Evolutionary conservation across 2,329 filamentous ascomycete species (phyloP), one percentile per base, ranked within the genome.

Genomic region (Curvularia hawaiiensis): DNA sequence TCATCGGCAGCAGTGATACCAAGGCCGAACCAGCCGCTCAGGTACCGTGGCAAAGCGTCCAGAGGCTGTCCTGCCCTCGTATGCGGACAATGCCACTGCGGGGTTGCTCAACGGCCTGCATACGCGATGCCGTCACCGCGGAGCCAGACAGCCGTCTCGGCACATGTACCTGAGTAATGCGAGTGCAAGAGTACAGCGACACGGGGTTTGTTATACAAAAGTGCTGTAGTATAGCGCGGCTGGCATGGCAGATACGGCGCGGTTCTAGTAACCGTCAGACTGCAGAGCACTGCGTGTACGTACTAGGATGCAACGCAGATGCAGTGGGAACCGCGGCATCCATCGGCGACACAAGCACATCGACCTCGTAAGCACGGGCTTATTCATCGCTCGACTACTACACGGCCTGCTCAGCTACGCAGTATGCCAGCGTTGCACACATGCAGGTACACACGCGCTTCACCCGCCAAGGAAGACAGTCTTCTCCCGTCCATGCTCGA

Each of bases 91-190:
- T 49, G 30, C 49, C 43, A 38, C 43, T 58, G 52, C 55, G 52
- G 55, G 51, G 52, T 49, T 30, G 45, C 44, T 50, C 33, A 12
- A 24, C 6, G 10, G 22, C 5, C 40, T 43, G 40, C 40, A 43
- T 43, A 38, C 30, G 33, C 50, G 52, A 54, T 58, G 52, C 44
- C 58, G 50, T 60, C 49, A 57, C 46, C 49, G 49, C 49, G 51
- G 59, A 59, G 48, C 47, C 54, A 49, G 56, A 51, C 9, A 38
- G 9, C 48, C 18, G 24, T 38, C 41, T 51, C 53, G 58, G 54
- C 46, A 60, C 50, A 54, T 52, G 40, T 28, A 9, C 12, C 48
- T 24, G 33, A 41, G 51, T 45, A 53, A 53, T 50, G 26, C 28
- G 44, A 14, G 18, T 16, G n/a, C n/a, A 31, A 8, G 20, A n/a